Conservation (phyloP, 345 rosid genomes). For the Mangifera indica region DNA sequence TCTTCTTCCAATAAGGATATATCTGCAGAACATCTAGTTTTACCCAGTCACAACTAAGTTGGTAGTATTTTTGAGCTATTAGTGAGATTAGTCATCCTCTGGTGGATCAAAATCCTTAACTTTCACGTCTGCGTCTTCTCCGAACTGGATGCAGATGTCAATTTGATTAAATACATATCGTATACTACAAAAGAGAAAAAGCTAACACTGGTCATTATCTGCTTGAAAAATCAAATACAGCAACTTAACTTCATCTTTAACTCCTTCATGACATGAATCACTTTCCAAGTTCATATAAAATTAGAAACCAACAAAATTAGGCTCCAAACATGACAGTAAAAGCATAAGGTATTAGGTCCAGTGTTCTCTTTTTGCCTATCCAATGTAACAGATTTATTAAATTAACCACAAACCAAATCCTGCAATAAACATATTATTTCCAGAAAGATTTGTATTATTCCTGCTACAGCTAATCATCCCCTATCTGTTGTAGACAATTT, state of each 20-base stretch:
- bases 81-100: constrained; percentile 38
- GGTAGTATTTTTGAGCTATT: background rate
- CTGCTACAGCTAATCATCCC: background rate
- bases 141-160: constrained; percentile 64
- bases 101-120: constrained; percentile 71
- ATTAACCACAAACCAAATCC: background rate
- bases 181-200: constrained; percentile 45
- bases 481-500: background rate
- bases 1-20: background rate
- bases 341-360: background rate
- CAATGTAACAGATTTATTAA: background rate
- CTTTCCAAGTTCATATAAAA: background rate
- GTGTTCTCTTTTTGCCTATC: background rate
- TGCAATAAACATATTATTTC: background rate
- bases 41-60: background rate
- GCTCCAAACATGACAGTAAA: background rate
- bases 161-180: constrained; percentile 73
- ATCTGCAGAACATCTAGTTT: background rate
- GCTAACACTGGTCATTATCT: background rate
- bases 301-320: background rate
- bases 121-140: constrained; percentile 94
- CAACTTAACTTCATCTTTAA: background rate
- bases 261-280: background rate
- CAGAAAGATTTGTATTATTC: background rate
- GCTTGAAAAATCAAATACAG: background rate